phyloP scores from a whole-genome alignment of 371 early-diverging fungal genomes.

The Actinomucor elegans region DNA sequence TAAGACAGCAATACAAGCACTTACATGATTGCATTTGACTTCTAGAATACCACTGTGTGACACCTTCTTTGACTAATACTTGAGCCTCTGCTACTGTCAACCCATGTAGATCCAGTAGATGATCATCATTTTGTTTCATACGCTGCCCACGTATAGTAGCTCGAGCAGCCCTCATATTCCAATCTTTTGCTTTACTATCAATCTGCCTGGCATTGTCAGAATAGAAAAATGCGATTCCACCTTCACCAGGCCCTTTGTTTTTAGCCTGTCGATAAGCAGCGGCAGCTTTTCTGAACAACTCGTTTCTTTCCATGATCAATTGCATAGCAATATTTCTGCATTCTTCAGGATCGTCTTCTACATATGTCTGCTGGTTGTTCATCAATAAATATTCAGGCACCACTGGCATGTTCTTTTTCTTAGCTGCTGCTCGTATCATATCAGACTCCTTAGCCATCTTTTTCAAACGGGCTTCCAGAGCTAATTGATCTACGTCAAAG shows the following conservation, averaged over 20 bases:
- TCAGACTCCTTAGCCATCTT: constrained; percentile 28
- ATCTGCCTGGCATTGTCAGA: constrained; percentile 65
- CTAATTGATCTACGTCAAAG: constrained; percentile 33
- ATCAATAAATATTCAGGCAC: constrained; percentile 44
- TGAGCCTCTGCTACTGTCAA: constrained; percentile 65
- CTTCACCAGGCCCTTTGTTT: constrained; percentile 53
- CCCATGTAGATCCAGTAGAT: constrained; percentile 71
- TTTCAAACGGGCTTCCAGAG: constrained; percentile 31
- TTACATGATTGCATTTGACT: constrained; percentile 52
- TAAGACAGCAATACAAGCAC: background rate
- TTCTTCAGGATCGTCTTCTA: constrained; percentile 59
- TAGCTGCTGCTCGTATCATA: constrained; percentile 7
- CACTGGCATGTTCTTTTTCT: constrained; percentile 29
- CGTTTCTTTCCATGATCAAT: constrained; percentile 55
- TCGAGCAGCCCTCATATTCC: constrained; percentile 76
- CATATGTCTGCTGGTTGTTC: constrained; percentile 45
- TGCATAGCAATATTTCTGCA: constrained; percentile 62
- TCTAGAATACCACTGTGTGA: constrained; percentile 63
- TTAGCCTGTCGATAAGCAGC: constrained; percentile 52
- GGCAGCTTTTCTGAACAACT: constrained; percentile 64
- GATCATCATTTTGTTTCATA: constrained; percentile 49
- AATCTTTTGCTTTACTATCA: constrained; percentile 60
- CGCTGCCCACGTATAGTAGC: constrained; percentile 59
- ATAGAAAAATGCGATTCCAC: constrained; percentile 70
- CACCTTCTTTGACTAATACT: constrained; percentile 58